These are phyloP conservation scores for Spongospora subterranea DNA, from an alignment of 208 protist genomes.

Conservation along the genomic window DNA sequence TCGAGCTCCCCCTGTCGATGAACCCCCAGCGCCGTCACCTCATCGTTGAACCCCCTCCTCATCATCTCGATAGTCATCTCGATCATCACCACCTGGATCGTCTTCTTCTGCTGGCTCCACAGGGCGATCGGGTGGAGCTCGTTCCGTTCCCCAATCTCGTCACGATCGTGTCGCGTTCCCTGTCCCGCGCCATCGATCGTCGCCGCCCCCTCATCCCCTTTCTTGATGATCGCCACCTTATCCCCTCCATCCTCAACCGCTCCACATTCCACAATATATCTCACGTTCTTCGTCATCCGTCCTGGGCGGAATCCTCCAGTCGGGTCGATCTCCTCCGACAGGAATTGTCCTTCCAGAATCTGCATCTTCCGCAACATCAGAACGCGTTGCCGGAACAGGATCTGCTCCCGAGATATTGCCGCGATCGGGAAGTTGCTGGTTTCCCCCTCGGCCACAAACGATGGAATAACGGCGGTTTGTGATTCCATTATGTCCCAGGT, in stretches of 20 bases:
- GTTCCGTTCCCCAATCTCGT: not conserved
- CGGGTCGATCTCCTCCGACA: conserved; percentile 1
- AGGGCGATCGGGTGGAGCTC: conserved; percentile 47
- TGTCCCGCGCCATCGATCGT: not conserved
- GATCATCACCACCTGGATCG: conserved; percentile 9
- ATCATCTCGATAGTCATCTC: not conserved
- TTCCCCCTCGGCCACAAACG: not conserved
- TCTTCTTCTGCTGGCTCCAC: conserved; percentile 31
- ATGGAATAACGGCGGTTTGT: not conserved
- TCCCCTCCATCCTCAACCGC: not conserved
- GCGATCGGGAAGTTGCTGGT: conserved; percentile 24
- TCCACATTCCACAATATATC: not conserved
- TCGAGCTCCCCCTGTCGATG: not conserved
- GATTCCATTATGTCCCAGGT: conserved; percentile 26
- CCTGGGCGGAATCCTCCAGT: conserved; percentile 35
- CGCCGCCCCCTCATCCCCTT: not conserved
- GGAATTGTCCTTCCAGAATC: not conserved
- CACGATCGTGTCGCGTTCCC: not conserved
- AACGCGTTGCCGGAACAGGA: not conserved
- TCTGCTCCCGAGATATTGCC: not conserved
- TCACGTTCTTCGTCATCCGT: not conserved
- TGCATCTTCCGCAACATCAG: conserved; percentile 11
- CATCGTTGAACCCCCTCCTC: not conserved
- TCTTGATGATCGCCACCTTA: not conserved
- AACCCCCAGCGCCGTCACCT: not conserved